A percentile compares a stretch with the other conserved stretches of the same genome.
These are phyloP conservation scores for Arachis monticola DNA, from an alignment of 331 rosid species.

Conservation along the genomic window DNA sequence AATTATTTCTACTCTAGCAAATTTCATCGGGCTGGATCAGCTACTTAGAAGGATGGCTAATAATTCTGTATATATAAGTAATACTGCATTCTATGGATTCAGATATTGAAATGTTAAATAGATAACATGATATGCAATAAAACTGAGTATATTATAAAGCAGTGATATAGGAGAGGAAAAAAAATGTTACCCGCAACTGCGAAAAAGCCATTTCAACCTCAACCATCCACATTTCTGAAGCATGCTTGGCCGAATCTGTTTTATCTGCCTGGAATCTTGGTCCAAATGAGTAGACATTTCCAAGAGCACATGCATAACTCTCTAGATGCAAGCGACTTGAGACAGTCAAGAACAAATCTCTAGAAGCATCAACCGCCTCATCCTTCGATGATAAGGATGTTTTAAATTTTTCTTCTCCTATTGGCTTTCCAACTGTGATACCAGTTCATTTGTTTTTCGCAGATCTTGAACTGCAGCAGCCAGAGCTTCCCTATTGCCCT, in stretches of 20 bases:
- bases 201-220: constrained; percentile 95
- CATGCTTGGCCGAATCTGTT: constrained; percentile 59
- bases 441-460: constrained; percentile 70
- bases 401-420: constrained; percentile 55
- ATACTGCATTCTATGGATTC: neutral
- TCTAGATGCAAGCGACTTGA: constrained; percentile 83
- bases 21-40: neutral
- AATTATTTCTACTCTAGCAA: neutral
- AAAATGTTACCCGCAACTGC: constrained; percentile 62
- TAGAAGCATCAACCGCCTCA: constrained; percentile 48
- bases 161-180: neutral
- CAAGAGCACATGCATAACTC: constrained; percentile 88
- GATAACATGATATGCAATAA: constrained; percentile 1
- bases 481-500: constrained; percentile 84
- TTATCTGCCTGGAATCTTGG: constrained; percentile 77
- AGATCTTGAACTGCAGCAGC: constrained; percentile 74
- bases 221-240: constrained; percentile 91
- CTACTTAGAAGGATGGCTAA: neutral
- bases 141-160: neutral
- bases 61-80: neutral
- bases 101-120: constrained; percentile 5
- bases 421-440: constrained; percentile 74
- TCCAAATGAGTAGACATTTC: constrained; percentile 88
- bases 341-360: constrained; percentile 71
- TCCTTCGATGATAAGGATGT: constrained; percentile 40